Evolutionary conservation across 2,329 filamentous ascomycete species (phyloP).

Genomic region (Microcyclosporella mali): DNA sequence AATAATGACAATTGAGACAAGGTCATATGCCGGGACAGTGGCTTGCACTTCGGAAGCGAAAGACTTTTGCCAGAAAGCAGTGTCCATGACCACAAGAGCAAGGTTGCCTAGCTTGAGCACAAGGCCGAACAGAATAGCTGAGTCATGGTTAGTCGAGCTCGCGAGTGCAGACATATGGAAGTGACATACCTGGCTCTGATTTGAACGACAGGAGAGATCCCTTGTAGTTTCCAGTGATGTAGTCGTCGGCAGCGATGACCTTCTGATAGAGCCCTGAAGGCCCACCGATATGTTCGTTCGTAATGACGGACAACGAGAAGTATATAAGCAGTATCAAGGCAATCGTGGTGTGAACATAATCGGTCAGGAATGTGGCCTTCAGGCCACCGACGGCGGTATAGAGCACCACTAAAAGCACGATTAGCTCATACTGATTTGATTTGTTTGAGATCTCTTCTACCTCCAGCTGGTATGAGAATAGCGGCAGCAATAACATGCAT

Average conservation of each 20-base stretch:
- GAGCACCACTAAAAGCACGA: conserved; percentile 34
- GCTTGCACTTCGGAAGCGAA: conserved; percentile 45
- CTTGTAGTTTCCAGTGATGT: conserved; percentile 42
- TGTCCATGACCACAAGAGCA: conserved; percentile 48
- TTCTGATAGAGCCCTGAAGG: conserved; percentile 43
- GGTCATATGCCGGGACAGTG: conserved; percentile 42
- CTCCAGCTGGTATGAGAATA: conserved; percentile 43
- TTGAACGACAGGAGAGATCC: conserved; percentile 47
- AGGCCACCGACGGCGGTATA: conserved; percentile 46
- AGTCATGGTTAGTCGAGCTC: neutral
- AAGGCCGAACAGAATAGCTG: conserved; percentile 36
- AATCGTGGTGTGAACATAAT: conserved; percentile 45
- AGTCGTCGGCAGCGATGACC: conserved; percentile 39
- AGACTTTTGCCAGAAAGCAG: conserved; percentile 49
- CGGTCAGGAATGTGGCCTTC: conserved; percentile 46
- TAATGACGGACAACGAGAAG: conserved; percentile 43
- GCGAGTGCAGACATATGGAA: conserved; percentile 17
- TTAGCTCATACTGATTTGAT: conserved; percentile 1
- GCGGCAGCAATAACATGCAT: conserved; percentile 46
- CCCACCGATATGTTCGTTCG: conserved; percentile 39
- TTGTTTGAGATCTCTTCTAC: conserved; percentile 22
- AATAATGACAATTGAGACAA: conserved; percentile 42
- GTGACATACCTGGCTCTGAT: conserved; percentile 34
- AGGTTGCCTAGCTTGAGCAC: conserved; percentile 47
- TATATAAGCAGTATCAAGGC: conserved; percentile 45